phyloP scores from a whole-genome alignment of 1,139 yeast species.

The Blastobotrys illinoisensis region DNA sequence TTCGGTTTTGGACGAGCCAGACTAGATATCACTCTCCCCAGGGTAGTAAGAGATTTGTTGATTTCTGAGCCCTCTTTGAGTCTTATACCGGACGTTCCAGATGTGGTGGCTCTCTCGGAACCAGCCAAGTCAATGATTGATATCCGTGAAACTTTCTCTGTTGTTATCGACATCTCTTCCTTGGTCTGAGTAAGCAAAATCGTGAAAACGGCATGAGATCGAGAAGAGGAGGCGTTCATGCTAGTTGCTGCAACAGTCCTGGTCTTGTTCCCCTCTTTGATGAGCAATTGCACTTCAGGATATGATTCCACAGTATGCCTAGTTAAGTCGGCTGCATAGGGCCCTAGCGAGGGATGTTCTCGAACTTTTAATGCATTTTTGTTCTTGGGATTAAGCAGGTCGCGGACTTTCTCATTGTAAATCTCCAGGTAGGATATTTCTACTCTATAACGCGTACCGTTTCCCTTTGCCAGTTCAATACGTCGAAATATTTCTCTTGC shows the following conservation, averaged over 20 bases:
- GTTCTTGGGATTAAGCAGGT: conserved; percentile 10
- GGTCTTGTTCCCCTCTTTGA: conserved; percentile 43
- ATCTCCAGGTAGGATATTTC: conserved; percentile 58
- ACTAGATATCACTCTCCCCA: conserved; percentile 64
- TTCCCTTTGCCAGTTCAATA: conserved; percentile 33
- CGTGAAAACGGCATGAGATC: conserved; percentile 72
- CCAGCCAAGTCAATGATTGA: conserved; percentile 76
- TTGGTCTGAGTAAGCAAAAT: conserved; percentile 51
- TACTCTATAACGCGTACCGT: conserved; percentile 43
- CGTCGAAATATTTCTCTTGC: conserved; percentile 46
- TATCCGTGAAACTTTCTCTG: conserved; percentile 54
- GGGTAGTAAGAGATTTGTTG: conserved; percentile 63
- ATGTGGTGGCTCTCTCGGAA: conserved; percentile 56
- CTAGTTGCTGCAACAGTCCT: conserved; percentile 63
- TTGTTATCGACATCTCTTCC: conserved; percentile 39
- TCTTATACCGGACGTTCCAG: conserved; percentile 58
- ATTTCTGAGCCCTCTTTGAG: conserved; percentile 67
- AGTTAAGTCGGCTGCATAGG: conserved; percentile 57
- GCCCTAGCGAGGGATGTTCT: conserved; percentile 54
- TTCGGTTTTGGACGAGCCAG: conserved; percentile 39
- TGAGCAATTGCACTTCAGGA: conserved; percentile 39
- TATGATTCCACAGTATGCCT: conserved; percentile 42
- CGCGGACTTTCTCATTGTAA: conserved; percentile 57
- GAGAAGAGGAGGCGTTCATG: conserved; percentile 58
- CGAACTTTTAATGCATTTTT: conserved; percentile 37